Conservation (phyloP, 306 rosid species). For the Vicia sativa region DNA sequence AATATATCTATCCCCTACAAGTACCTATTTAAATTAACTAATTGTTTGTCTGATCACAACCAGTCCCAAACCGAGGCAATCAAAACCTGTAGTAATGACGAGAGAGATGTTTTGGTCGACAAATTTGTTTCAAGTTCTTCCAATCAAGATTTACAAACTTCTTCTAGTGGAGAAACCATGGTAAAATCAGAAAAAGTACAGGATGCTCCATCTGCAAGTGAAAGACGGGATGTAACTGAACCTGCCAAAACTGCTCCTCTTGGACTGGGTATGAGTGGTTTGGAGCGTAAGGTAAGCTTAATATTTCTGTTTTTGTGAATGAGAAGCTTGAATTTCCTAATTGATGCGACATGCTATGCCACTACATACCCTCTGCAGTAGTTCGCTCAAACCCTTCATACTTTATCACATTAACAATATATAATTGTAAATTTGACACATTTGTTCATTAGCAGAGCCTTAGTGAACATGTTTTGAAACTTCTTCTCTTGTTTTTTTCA, state of each 20-base stretch:
- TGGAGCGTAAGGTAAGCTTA: slow-evolving; percentile 77
- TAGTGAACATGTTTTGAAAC: slow-evolving; percentile 27
- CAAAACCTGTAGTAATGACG: slow-evolving; percentile 44
- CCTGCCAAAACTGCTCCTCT: slow-evolving; percentile 70
- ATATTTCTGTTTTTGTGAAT: slow-evolving; percentile 19
- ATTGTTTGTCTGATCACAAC: slow-evolving; percentile 34
- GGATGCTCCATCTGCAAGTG: slow-evolving; percentile 46
- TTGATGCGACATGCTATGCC: slow-evolving; percentile 2
- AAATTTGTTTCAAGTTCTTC: slow-evolving; percentile 54
- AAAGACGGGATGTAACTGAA: slow-evolving; percentile 49
- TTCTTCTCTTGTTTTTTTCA: slow-evolving; percentile 3
- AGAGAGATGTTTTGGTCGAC: slow-evolving; percentile 49
- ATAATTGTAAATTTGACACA: slow-evolving; percentile 3
- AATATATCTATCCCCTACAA: slow-evolving; percentile 1
- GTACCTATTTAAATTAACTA: slow-evolving; percentile 28
- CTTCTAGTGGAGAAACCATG: slow-evolving; percentile 51
- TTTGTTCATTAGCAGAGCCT: slow-evolving; percentile 5
- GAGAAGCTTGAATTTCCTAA: slow-evolving; percentile 27
- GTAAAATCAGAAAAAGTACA: slow-evolving; percentile 44
- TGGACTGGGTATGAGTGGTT: slow-evolving; percentile 79
- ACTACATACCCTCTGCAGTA: slow-evolving; percentile 7
- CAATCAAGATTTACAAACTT: slow-evolving; percentile 47
- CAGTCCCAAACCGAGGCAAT: slow-evolving; percentile 45
- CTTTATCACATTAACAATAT: slow-evolving; percentile 9
- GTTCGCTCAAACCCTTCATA: background rate